phyloP scores from a whole-genome alignment of 345 rosid species.

The Turnera subulata region DNA sequence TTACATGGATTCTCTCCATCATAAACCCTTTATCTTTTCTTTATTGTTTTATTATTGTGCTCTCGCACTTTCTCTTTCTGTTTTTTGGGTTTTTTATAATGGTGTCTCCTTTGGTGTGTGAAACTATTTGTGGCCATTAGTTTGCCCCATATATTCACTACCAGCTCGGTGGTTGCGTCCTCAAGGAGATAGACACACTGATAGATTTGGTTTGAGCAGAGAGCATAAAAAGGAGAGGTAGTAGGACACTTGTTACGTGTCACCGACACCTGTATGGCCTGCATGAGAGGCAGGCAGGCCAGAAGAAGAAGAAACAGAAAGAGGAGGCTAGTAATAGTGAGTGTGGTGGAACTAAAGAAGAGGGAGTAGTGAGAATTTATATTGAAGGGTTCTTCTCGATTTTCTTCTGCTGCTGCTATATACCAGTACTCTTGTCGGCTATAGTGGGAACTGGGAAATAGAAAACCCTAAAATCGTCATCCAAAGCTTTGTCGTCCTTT shows the following conservation, averaged over 20 bases:
- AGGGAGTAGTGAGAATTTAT: background rate
- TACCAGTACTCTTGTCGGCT: background rate
- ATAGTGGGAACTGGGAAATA: background rate
- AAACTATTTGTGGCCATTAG: background rate
- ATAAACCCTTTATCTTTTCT: too few species aligned
- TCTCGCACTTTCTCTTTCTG: background rate
- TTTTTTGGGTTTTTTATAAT: background rate
- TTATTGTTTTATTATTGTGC: background rate
- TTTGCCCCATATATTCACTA: background rate
- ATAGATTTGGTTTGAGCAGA: conserved; percentile 23
- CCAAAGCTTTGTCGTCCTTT: conserved; percentile 1
- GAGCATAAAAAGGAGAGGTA: conserved; percentile 1
- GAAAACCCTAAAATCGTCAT: conserved; percentile 33
- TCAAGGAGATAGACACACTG: conserved; percentile 6
- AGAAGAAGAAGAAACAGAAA: conserved; percentile 1
- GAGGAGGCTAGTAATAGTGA: background rate
- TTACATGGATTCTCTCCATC: too few species aligned
- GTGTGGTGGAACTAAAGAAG: background rate
- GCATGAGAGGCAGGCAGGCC: conserved; percentile 41
- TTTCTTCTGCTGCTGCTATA: background rate
- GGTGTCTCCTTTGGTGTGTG: too few species aligned
- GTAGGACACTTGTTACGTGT: conserved; percentile 22
- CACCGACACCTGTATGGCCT: conserved; percentile 51
- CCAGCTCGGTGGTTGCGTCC: background rate
- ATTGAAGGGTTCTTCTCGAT: conserved; percentile 1